A percentile compares a stretch with the other conserved stretches of the same genome.
Conservation (phyloP, 2,329 filamentous ascomycete species). For the Plenodomus tracheiphilus region DNA sequence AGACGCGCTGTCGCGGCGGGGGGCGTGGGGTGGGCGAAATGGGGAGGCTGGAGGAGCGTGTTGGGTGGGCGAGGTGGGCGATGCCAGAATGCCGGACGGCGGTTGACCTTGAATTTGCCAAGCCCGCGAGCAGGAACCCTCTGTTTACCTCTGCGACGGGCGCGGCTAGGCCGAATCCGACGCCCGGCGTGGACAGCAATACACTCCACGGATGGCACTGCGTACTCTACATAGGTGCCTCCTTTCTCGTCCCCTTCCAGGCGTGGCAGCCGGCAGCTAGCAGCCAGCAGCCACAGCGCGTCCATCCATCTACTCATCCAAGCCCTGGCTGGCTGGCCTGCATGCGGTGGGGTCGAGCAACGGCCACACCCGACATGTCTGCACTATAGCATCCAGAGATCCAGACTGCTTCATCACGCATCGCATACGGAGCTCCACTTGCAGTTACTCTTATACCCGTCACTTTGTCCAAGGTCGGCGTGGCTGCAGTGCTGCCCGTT, state of each 20-base stretch:
- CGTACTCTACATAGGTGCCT: too few species aligned
- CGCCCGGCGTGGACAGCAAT: too few species aligned
- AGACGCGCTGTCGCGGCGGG: slow-evolving; percentile 29
- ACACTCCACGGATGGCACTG: too few species aligned
- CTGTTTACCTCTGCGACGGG: slow-evolving; percentile 23
- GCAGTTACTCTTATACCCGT: too few species aligned
- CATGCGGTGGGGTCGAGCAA: not conserved
- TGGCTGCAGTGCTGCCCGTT: too few species aligned
- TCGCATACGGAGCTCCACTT: not conserved
- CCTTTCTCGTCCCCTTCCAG: too few species aligned
- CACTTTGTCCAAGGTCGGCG: too few species aligned
- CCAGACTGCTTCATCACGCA: not conserved
- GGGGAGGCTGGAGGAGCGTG: slow-evolving; percentile 37
- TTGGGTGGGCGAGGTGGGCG: slow-evolving; percentile 9
- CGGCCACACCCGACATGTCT: not conserved
- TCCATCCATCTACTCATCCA: too few species aligned
- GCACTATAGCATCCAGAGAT: not conserved
- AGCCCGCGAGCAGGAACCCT: slow-evolving; percentile 29
- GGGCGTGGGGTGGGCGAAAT: slow-evolving; percentile 17
- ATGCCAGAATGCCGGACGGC: slow-evolving; percentile 17
- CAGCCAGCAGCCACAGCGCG: slow-evolving; percentile 10
- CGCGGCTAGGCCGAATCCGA: slow-evolving; percentile 3
- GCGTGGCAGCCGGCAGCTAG: too few species aligned
- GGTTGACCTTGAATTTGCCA: slow-evolving; percentile 30
- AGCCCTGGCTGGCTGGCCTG: not conserved